These are phyloP conservation scores for Mariannaea elegans DNA, from an alignment of 2,329 filamentous ascomycete species.

Conservation along the genomic window DNA sequence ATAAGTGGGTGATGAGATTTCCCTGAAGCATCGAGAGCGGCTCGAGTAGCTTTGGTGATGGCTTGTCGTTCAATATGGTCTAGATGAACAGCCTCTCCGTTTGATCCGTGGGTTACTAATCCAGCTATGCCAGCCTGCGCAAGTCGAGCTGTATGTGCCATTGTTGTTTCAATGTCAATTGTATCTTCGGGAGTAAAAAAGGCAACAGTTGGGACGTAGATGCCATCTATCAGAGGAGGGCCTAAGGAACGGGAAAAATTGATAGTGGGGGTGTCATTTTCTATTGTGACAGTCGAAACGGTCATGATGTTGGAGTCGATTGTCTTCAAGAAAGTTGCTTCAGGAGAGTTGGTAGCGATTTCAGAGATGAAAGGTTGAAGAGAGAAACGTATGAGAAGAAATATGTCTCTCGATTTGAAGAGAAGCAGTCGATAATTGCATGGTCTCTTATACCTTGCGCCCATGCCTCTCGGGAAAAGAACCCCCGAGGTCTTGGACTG, in stretches of 20 bases:
- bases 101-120: conserved; percentile 75
- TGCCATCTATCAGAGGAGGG: too few species aligned
- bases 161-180: conserved; percentile 60
- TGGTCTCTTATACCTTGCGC: conserved; percentile 2
- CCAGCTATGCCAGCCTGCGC: conserved; percentile 71
- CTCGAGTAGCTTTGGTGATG: conserved; percentile 69
- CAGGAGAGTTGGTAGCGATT: too few species aligned
- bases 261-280: too few species aligned
- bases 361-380: too few species aligned
- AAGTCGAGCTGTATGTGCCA: conserved; percentile 66
- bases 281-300: too few species aligned
- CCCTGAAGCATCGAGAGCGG: conserved; percentile 66
- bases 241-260: too few species aligned
- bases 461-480: background rate
- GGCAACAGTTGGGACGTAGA: conserved; percentile 71
- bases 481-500: background rate
- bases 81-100: conserved; percentile 78
- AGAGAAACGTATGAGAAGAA: background rate
- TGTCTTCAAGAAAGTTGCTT: too few species aligned
- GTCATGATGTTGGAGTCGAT: conserved; percentile 7
- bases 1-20: conserved; percentile 67
- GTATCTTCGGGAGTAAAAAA: conserved; percentile 65
- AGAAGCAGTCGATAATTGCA: background rate
- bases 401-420: background rate
- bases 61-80: conserved; percentile 70